Conservation (phyloP, 2,329 filamentous ascomycete species). For the Dothistroma pini region DNA sequence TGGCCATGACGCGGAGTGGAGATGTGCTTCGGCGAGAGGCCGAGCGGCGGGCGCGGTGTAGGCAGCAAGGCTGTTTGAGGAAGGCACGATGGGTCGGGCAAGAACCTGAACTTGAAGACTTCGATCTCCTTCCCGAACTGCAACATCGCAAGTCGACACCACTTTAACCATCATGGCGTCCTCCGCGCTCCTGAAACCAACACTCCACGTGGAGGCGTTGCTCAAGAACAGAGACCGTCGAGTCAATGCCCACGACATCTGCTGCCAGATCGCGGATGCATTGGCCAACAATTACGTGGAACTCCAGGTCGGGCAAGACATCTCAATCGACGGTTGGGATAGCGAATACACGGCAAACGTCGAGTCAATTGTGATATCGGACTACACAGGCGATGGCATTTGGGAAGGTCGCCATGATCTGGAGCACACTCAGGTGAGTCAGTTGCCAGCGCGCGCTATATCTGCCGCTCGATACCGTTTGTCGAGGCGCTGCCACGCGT, state of each 20-base stretch:
- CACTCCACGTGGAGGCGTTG: constrained; percentile 40
- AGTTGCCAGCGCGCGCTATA: too few relatives aligned
- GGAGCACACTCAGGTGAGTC: constrained; percentile 29
- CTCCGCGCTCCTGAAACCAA: constrained; percentile 28
- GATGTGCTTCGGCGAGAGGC: background rate
- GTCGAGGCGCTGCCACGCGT: too few relatives aligned
- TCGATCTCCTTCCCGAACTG: background rate
- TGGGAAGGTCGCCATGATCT: constrained; percentile 28
- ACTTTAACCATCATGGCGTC: constrained; percentile 9
- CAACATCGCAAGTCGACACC: background rate
- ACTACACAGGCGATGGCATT: constrained; percentile 35
- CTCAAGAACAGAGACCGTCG: constrained; percentile 25
- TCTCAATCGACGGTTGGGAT: background rate
- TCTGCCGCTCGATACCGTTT: too few relatives aligned
- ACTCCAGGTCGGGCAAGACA: constrained; percentile 16
- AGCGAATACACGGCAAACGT: constrained; percentile 29
- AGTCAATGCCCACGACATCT: constrained; percentile 9
- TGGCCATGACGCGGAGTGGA: constrained; percentile 25
- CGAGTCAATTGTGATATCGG: constrained; percentile 38
- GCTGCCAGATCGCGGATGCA: constrained; percentile 36
- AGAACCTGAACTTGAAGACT: background rate
- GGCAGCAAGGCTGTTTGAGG: background rate
- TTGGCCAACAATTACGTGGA: constrained; percentile 13
- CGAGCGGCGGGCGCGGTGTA: background rate
- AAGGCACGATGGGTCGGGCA: background rate